Evolutionary conservation across 352 stramenopile species (phyloP).

Genomic region (Phytophthora nicotianae): DNA sequence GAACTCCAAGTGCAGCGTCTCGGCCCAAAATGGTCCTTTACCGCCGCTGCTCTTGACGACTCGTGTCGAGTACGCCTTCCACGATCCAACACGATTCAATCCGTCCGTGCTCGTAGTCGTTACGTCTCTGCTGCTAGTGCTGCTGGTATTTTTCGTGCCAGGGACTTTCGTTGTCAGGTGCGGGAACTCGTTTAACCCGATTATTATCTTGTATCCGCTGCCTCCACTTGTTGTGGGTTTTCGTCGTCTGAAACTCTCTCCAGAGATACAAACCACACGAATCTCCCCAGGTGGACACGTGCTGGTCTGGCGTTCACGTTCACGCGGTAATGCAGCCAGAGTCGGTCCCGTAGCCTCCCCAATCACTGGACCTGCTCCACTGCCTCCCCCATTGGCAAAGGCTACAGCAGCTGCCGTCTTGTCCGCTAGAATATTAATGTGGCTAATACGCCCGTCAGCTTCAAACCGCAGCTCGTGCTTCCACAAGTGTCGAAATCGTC

Average conservation of each 20-base stretch:
- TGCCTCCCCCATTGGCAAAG: slow-evolving; percentile 55
- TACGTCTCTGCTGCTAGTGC: slow-evolving; percentile 26
- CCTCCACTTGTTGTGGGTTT: slow-evolving; percentile 47
- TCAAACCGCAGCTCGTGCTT: slow-evolving; percentile 86
- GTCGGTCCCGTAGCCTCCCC: slow-evolving; percentile 47
- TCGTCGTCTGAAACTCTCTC: slow-evolving; percentile 43
- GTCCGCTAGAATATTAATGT: slow-evolving; percentile 88
- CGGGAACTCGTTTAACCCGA: slow-evolving; percentile 78
- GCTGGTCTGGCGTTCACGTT: slow-evolving; percentile 59
- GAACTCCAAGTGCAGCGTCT: slow-evolving; percentile 78
- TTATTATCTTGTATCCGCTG: slow-evolving; percentile 67
- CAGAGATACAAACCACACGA: slow-evolving; percentile 81
- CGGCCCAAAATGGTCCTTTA: slow-evolving; percentile 72
- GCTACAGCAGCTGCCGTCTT: slow-evolving; percentile 78
- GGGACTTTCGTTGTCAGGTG: slow-evolving; percentile 60
- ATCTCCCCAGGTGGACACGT: slow-evolving; percentile 82
- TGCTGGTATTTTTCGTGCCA: slow-evolving; percentile 17
- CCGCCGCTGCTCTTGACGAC: slow-evolving; percentile 59
- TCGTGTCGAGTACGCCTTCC: slow-evolving; percentile 70
- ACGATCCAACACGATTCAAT: slow-evolving; percentile 54
- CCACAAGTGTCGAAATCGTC: slow-evolving; percentile 83
- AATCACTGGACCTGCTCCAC: slow-evolving; percentile 34
- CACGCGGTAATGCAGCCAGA: slow-evolving; percentile 61
- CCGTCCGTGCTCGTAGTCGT: slow-evolving; percentile 41
- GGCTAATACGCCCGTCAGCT: slow-evolving; percentile 76